phyloP scores from a whole-genome alignment of 2,329 filamentous ascomycete genomes.

The Beauveria sp. region DNA sequence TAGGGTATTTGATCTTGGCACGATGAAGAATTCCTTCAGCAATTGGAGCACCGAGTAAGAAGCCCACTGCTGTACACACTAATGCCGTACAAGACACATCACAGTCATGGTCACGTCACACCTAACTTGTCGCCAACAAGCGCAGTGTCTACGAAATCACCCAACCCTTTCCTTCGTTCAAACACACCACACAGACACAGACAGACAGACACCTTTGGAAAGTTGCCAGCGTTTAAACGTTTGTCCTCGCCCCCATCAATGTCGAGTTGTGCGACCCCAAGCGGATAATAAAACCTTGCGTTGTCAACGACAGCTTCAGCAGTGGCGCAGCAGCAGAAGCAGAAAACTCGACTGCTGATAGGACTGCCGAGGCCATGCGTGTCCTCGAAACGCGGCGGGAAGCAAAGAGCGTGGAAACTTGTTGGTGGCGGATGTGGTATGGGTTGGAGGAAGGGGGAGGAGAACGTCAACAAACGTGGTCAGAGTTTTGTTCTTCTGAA shows the following conservation, averaged over 20 bases:
- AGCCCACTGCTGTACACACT: conserved; percentile 53
- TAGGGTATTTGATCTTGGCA: conserved; percentile 45
- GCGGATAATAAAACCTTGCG: too few species aligned
- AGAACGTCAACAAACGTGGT: neutral
- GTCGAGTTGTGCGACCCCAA: too few species aligned
- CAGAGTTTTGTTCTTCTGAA: neutral
- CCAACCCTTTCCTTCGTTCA: too few species aligned
- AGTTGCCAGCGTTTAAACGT: too few species aligned
- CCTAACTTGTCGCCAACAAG: neutral
- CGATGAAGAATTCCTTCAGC: conserved; percentile 49
- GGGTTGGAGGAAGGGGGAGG: neutral
- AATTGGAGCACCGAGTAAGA: conserved; percentile 38
- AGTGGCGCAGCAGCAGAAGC: neutral
- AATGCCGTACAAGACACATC: conserved; percentile 32
- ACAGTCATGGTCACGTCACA: neutral
- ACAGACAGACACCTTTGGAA: neutral
- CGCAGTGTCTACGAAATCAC: neutral
- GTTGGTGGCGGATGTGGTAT: neutral
- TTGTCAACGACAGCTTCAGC: neutral
- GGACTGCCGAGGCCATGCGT: neutral
- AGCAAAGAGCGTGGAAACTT: neutral
- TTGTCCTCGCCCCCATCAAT: too few species aligned
- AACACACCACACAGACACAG: too few species aligned
- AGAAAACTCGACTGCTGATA: neutral
- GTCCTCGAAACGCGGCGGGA: neutral